Base-by-base conservation (phyloP, 352 stramenopile species). In the Phytophthora aleatoria region DNA sequence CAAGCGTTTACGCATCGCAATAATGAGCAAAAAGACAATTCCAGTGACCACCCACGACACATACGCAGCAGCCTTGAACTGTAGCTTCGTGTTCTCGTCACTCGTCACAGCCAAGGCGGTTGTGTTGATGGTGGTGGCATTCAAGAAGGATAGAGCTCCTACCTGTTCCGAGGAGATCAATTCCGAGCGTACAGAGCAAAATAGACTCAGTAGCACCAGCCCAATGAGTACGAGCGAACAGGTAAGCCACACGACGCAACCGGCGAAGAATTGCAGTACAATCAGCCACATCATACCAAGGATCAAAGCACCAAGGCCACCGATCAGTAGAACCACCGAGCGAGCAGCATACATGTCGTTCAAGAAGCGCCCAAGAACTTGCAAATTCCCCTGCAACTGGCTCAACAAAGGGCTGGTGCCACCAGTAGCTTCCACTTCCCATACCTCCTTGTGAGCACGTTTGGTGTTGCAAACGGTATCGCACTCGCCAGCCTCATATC, bases 171-270 rank as follows among this genome's bases (percentile, higher is more conserved):
- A 56, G 11, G 58, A 71, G 53, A 96, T 80, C 49, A 97, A 59
- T 0, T 85, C 87, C 2, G 80, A 72, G 24, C 84, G 71, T 38
- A 88, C 74, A 16, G 89, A 92, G 65, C 83, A 92, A 53, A 92
- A 89, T n/a, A 92, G 48, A 28, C 77, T 94, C 63, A 92, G 64
- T 35, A 93, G 49, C 7, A 93, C 43, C 5, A 94, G 71, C n/a
- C 73, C 68, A 38, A 83, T 35, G 9, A 95, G 49, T 27, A 92
- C 76, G 10, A 88, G 68, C 56, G 80, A 65, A 56, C 90, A 91
- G 10, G 83, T 92, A 44, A 91, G 61, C 85, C 85, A 94, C n/a
- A 96, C 81, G 33, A 94, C 83, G 50, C 73, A 85, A 2, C 79
- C 79, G 3, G 84, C 83, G 39, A 91, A 91, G 60, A 89, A 90